Conservation (phyloP, 169 alveolate species). For the Ichthyophthirius multifiliis region DNA sequence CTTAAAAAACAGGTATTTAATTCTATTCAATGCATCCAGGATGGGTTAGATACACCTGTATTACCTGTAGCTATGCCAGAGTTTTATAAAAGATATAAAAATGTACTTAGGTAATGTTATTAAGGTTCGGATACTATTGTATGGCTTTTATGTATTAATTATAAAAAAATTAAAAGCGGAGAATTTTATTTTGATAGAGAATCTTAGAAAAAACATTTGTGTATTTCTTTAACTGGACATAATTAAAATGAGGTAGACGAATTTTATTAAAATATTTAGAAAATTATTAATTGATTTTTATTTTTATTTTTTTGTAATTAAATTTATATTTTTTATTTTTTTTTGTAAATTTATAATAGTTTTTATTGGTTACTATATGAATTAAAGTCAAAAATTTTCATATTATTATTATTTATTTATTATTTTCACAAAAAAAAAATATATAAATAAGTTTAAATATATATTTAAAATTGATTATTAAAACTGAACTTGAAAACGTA, state of each 20-base stretch:
- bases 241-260: neutral
- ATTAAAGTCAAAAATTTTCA: no score
- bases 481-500: no score
- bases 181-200: neutral
- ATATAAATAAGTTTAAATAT: no score
- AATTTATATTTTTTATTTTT: no score
- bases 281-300: no score
- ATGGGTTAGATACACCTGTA: slow-evolving; percentile 3
- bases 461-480: no score
- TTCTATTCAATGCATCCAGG: slow-evolving; percentile 8
- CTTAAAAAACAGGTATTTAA: neutral
- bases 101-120: neutral
- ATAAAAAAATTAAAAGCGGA: neutral
- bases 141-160: neutral
- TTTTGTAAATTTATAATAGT: no score
- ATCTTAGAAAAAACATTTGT: neutral
- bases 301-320: no score
- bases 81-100: neutral
- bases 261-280: neutral
- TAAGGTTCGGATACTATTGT: neutral
- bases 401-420: no score
- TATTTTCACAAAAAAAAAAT: no score
- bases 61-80: slow-evolving; percentile 9
- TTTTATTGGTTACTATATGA: no score
- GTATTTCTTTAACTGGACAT: neutral